Evolutionary conservation across 2,329 filamentous ascomycete genomes (phyloP), one percentile per base, ranked within the genome.

Genomic region (Colletotrichum echinochloae): DNA sequence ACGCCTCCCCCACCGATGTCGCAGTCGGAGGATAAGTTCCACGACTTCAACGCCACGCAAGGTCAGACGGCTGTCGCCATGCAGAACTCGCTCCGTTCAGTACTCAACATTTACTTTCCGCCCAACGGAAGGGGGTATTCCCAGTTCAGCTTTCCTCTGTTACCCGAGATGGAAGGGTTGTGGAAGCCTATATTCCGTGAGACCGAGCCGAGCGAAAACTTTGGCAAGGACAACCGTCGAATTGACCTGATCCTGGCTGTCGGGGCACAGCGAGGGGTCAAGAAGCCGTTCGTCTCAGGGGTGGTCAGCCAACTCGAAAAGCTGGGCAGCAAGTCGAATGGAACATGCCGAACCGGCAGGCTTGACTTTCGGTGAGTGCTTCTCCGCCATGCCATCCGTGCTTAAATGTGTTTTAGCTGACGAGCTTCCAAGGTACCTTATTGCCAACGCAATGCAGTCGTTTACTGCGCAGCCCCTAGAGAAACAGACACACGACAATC

Each of bases 211-310:
- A 75, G 73, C 1, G 69, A 60, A 16, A 78, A 71, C 60, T 76
- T 76, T 0, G 76, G 73, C 28, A 75, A 78, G 6, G 78, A 81
- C 35, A 39, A 28, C 12, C 78, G 78, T 16, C 83, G 81, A 46
- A 78, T 89, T 16, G 88, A 91, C 73, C 83, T 90, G 59, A 88
- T 91, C 4, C 77, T 91, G 16, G 89, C 89, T 2, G 80, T 91
- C 26, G 89, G 89, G 4, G 83, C 85, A 5, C 87, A 91, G 73
- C 81, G 81, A 30, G 85, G 83, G 2, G 88, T 90, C 1, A 83
- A 82, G 37, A 85, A 81, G 70, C 82, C 84, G 1, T 87, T 88
- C 59, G 79, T 85, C 7, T 79, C 82, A 2, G 79, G 82, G 7
- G 81, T 91, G 11, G 83, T 82, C 3, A 82, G 83, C 0, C 84